Base-by-base conservation (phyloP, 2,329 filamentous ascomycete species). In the Byssoonygena ceratinophila region DNA sequence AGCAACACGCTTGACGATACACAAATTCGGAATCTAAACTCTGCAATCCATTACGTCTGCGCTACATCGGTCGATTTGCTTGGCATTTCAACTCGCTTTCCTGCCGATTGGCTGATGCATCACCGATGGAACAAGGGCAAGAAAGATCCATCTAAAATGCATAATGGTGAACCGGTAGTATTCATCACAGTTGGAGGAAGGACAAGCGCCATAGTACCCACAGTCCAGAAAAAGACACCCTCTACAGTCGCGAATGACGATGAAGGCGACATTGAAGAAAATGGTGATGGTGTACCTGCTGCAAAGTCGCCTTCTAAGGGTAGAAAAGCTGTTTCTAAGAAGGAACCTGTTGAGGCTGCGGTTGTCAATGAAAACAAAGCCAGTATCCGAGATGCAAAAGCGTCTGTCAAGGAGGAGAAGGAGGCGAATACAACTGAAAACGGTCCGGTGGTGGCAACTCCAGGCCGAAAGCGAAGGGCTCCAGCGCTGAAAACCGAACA, bases 71-170 rank as follows among this genome's bases (percentile, higher is more conserved):
- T 91, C 18, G 86, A 86, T 46, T 74, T 82, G 23, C 76, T 95
- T 4, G 88, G 82, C 1, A 89, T 97, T 58, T 90, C 86, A 18
- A 82, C 85, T 36, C 74, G 85, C 62, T 96, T 97, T 57, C 92
- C 92, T 0, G 76, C 85, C 4, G 77, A 90, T 56, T 98, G 92
- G 88, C 73, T 94, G 9, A 94, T 94, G 74, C 84, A 85, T 57
- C 77, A 94, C 64, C 80, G 89, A 23, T 97, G 92, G 92, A 81
- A 83, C 11, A 95, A 96, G 64, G 87, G 87, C 18, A 88, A 87
- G 64, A 89, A 91, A 64, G 78, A 77, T 27, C 76, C 80, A 1
- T 69, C 76, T 0, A 78, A 76, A 46, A 70, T 97, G 25, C 91
- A 91, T 0, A 94, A 81, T 58, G 92, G 92, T 0, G 84, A 89